Conservation (phyloP, 352 stramenopile genomes). For the Blastocystis sp. region DNA sequence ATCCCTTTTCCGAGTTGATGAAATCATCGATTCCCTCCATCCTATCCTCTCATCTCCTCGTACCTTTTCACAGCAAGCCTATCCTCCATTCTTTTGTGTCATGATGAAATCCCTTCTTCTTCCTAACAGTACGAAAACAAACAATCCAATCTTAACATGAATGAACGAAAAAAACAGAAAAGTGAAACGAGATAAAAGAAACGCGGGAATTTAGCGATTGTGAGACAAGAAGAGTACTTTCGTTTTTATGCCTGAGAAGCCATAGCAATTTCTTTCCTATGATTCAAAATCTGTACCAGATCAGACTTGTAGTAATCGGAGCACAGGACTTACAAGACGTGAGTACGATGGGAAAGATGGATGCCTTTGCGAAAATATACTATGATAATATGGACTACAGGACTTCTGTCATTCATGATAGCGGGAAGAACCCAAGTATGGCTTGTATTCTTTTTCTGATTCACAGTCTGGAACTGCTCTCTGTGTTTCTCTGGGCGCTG, state of each 20-base stretch:
- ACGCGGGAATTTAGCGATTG: not conserved
- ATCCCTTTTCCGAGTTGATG: not conserved
- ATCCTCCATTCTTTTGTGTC: no score
- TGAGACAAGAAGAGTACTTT: not conserved
- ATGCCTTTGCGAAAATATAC: constrained; percentile 2
- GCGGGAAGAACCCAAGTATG: constrained; percentile 21
- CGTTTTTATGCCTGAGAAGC: not conserved
- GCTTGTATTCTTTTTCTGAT: not conserved
- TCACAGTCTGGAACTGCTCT: constrained; percentile 3
- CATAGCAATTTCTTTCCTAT: not conserved
- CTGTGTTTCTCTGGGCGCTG: constrained; percentile 1
- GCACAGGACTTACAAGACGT: constrained; percentile 11
- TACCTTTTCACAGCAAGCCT: no score
- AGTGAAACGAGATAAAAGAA: not conserved
- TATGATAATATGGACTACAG: constrained; percentile 13
- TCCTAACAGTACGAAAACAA: not conserved
- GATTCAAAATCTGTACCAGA: not conserved
- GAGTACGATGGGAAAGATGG: constrained; percentile 17
- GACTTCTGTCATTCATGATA: constrained; percentile 28
- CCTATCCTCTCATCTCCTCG: no score
- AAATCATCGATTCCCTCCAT: not conserved
- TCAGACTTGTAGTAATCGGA: constrained; percentile 11
- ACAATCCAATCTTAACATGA: not conserved
- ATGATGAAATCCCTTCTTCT: not conserved
- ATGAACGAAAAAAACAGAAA: not conserved